phyloP scores from a whole-genome alignment of 805 yeast species.

The Myxozyma neglecta region DNA sequence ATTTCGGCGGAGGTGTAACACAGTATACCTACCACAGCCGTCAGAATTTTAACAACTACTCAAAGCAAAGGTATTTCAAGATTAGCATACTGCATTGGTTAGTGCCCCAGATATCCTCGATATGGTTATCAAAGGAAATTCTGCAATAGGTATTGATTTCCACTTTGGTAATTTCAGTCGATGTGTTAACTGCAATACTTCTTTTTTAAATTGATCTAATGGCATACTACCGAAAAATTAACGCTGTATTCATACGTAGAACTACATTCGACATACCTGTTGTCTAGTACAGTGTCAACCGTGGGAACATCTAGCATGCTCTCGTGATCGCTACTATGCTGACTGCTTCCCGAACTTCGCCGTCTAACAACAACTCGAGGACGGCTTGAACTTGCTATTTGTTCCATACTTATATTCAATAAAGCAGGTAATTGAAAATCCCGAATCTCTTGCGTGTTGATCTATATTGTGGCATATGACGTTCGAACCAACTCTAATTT shows the following conservation, averaged over 20 bases:
- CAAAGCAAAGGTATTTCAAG: neutral
- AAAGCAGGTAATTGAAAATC: too few relatives aligned
- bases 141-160: slow-evolving; percentile 54
- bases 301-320: slow-evolving; percentile 18
- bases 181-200: slow-evolving; percentile 16
- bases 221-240: slow-evolving; percentile 1
- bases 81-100: slow-evolving; percentile 67
- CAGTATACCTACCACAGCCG: slow-evolving; percentile 48
- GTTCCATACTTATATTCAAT: neutral
- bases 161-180: slow-evolving; percentile 69
- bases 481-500: neutral
- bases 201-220: slow-evolving; percentile 19
- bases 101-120: slow-evolving; percentile 85
- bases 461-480: neutral
- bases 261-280: slow-evolving; percentile 5
- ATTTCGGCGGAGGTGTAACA: slow-evolving; percentile 55
- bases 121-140: slow-evolving; percentile 49
- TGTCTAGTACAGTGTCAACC: slow-evolving; percentile 14
- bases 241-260: neutral
- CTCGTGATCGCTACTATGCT: slow-evolving; percentile 29
- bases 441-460: too few relatives aligned
- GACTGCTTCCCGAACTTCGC: slow-evolving; percentile 11
- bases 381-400: neutral
- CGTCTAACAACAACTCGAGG: neutral
- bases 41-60: neutral